Conservation (phyloP, 2,329 filamentous ascomycete genomes). For the Aureobasidium sp. region DNA sequence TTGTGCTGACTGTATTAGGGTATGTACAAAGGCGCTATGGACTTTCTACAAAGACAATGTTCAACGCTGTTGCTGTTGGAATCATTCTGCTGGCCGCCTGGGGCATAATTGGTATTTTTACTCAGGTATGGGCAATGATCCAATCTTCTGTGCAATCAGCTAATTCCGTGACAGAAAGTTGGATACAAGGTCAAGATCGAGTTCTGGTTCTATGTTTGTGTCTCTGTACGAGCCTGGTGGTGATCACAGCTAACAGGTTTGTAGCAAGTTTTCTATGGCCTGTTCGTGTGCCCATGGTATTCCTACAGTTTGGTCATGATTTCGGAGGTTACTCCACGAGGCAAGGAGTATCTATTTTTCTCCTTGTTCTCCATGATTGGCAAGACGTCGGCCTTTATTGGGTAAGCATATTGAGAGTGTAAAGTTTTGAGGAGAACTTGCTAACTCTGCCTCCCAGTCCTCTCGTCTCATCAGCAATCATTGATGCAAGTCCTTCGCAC, state of each 20-base stretch:
- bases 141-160: neutral
- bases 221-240: neutral
- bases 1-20: constrained; percentile 15
- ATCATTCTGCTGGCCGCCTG: constrained; percentile 56
- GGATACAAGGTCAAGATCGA: neutral
- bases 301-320: constrained; percentile 67
- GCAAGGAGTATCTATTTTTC: constrained; percentile 66
- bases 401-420: constrained; percentile 22
- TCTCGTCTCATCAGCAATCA: constrained; percentile 61
- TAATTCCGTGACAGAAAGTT: neutral
- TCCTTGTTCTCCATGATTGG: constrained; percentile 61
- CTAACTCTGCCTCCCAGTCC: constrained; percentile 30
- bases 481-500: constrained; percentile 53
- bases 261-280: constrained; percentile 50
- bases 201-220: neutral
- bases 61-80: constrained; percentile 55
- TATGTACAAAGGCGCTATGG: constrained; percentile 51
- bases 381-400: constrained; percentile 62
- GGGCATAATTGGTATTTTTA: constrained; percentile 56
- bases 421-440: neutral
- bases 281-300: constrained; percentile 51
- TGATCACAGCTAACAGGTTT: neutral
- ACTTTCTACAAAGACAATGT: constrained; percentile 61
- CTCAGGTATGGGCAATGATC: constrained; percentile 24
- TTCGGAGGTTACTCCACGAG: constrained; percentile 59